Conservation (phyloP, 2,329 filamentous ascomycete species). For the Neofusicoccum umdonicola region DNA sequence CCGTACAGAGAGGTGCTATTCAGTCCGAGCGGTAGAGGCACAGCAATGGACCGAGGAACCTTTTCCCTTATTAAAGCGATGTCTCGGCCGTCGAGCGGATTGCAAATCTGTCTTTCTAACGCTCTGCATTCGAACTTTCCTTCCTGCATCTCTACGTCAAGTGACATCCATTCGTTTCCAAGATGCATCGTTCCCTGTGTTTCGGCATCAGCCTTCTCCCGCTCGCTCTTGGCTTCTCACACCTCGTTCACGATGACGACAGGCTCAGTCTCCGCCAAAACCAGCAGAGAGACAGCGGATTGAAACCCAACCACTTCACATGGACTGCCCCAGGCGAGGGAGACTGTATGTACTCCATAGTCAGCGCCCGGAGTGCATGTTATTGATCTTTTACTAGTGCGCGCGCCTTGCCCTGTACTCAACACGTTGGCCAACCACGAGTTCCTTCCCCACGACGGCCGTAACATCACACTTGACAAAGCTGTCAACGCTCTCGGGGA, state of each 20-base stretch:
- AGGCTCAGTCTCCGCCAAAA: too few relatives aligned
- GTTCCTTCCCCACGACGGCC: constrained; percentile 33
- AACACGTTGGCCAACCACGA: constrained; percentile 36
- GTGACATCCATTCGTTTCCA: background rate
- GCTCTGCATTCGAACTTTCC: too few relatives aligned
- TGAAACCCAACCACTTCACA: background rate
- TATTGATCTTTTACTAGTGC: constrained; percentile 18
- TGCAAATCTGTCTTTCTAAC: too few relatives aligned
- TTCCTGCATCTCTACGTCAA: too few relatives aligned
- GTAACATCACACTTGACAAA: constrained; percentile 28
- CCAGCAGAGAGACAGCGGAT: too few relatives aligned
- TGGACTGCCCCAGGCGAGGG: background rate
- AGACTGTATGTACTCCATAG: background rate
- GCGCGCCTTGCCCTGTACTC: constrained; percentile 32
- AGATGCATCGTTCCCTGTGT: background rate
- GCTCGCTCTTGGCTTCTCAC: background rate
- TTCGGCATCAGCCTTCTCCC: background rate
- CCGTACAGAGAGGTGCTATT: too few relatives aligned
- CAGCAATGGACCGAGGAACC: too few relatives aligned
- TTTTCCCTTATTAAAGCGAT: too few relatives aligned
- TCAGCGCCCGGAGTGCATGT: background rate
- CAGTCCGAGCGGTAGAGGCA: too few relatives aligned
- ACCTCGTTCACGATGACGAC: background rate
- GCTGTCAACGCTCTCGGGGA: constrained; percentile 26
- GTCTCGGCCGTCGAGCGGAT: too few relatives aligned